Base-by-base conservation (phyloP, 2,329 filamentous ascomycete species). In the Emergomyces orientalis region DNA sequence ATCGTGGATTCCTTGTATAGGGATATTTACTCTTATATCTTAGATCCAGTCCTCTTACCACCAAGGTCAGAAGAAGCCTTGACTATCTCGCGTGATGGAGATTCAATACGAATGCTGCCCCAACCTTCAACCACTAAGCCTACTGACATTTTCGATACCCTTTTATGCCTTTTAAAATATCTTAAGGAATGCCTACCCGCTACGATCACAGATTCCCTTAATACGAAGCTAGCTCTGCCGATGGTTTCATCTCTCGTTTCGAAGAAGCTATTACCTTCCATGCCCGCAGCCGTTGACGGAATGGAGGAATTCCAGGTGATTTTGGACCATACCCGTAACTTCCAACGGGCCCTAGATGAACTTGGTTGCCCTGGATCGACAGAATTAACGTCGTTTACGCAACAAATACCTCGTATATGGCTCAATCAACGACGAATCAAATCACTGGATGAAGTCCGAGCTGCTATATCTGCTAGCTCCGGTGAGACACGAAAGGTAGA, bases 381-480 rank as follows among this genome's bases (percentile, higher is more conserved):
- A 61, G 84, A 87, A 39, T 77, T 99, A 45, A 81, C 84, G 54
- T 85, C 90, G 30, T 99, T 94, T 93, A 86, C 90, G 0, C 84
- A 87, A 49, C 86, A 88, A 65, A 88, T 90, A 0, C 89, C 91
- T 0, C 85, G 86, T 63, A 86, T 91, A 32, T 99, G 94, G 94
- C 82, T 97, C 17, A 84, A 84, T 1, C 93, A 91, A 72, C 88
- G 91, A 67, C 86, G 89, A 69, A 91, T 96, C 70, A 86, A 83
- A 41, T 87, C 90, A 0, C 81, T 99, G 30, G 88, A 92, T 65
- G 82, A 84, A 41, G 86, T 95, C 14, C 85, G 94, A 30, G 82
- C 77, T 25, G 83, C 88, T 55, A 81, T 97, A 2, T 81, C 86
- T 3, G 78, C 79, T 60, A 89, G 88, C 9, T 82, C 93, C 47